Evolutionary conservation across 768 basidiomycete species (phyloP), one percentile per base, ranked within the genome.

Genomic region (Trametes sanguinea): DNA sequence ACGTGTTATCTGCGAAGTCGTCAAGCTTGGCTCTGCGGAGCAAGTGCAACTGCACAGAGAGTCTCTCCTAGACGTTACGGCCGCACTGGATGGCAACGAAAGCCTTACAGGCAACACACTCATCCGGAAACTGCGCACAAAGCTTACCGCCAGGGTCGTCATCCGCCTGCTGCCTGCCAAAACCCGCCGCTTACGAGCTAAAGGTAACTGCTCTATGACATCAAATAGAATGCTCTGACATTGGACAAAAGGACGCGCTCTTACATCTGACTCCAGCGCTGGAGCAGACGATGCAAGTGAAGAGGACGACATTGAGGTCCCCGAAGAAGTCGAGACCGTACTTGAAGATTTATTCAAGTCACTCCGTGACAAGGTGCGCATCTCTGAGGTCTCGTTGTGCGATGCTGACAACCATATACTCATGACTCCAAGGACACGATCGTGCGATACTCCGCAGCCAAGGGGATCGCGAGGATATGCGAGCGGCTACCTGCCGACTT

Each of bases 361-460:
- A 27, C 74, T 98, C 29, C 87, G 91, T 68, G 95, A 99, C 72
- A 91, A 86, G 74, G 95, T 95, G 62, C 40, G 73, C 69, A 45
- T 27, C 30, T 13, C 14, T 22, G 22, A 22, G 22, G 22, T 13
- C 14, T 29, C 11, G 48, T 3, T 50, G 2, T 13, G 27, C 4
- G 29, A 3, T 3, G 10, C 29, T 32, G 32, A 13, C 6, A 29
- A 30, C 22, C n/a, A 6, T 30, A 29, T 14, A 10, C 22, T 30
- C 29, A 7, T 48, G 6, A 9, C 35, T 17, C 60, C 22, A 54
- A 98, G 95, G 95, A 97, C 68, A 98, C 96, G 0, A 79, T 95
- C 30, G 94, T 98, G 11, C 89, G 97, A 52, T 98, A 93, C 85
- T 94, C 96, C 13, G 85, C 94, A 4, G 92, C 97, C 9, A 99